Evolutionary conservation across 129 eudicot genomes (phyloP).

Genomic region (Centaurea solstitialis): DNA sequence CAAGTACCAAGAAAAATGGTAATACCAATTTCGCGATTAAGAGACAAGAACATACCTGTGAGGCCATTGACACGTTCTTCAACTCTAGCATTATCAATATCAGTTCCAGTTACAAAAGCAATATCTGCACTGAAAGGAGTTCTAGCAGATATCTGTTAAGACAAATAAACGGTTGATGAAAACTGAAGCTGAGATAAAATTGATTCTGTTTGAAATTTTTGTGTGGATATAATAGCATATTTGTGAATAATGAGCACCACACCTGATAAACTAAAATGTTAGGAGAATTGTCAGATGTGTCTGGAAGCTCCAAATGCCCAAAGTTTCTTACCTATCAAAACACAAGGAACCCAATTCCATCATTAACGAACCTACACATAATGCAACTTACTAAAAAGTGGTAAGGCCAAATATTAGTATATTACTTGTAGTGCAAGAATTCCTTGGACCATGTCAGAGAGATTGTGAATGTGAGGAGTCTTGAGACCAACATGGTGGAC

Average conservation of each 20-base stretch:
- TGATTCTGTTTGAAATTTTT: not conserved
- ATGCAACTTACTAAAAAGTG: not conserved
- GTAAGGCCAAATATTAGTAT: conserved; percentile 18
- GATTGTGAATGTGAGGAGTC: conserved; percentile 83
- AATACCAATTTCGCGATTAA: conserved; percentile 5
- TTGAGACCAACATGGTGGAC: conserved; percentile 88
- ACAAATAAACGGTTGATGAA: conserved; percentile 4
- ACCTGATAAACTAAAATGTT: conserved; percentile 96
- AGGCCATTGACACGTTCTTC: conserved; percentile 70
- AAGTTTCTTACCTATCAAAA: conserved; percentile 56
- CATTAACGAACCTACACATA: conserved; percentile 5
- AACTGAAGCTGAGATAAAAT: not conserved
- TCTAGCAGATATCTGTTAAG: conserved; percentile 69
- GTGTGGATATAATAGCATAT: conserved; percentile 11
- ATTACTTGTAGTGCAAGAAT: conserved; percentile 70
- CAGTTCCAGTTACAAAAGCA: conserved; percentile 79
- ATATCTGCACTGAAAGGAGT: conserved; percentile 74
- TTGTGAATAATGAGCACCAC: conserved; percentile 6
- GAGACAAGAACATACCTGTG: conserved; percentile 47
- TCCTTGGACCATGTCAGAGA: conserved; percentile 76
- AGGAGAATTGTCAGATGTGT: conserved; percentile 65
- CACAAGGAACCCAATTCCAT: conserved; percentile 2
- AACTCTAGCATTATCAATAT: conserved; percentile 39
- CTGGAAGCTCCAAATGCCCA: conserved; percentile 82
- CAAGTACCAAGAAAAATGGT: not conserved